phyloP scores from a whole-genome alignment of 2,329 filamentous ascomycete genomes.

The Ceratocystis papillata region DNA sequence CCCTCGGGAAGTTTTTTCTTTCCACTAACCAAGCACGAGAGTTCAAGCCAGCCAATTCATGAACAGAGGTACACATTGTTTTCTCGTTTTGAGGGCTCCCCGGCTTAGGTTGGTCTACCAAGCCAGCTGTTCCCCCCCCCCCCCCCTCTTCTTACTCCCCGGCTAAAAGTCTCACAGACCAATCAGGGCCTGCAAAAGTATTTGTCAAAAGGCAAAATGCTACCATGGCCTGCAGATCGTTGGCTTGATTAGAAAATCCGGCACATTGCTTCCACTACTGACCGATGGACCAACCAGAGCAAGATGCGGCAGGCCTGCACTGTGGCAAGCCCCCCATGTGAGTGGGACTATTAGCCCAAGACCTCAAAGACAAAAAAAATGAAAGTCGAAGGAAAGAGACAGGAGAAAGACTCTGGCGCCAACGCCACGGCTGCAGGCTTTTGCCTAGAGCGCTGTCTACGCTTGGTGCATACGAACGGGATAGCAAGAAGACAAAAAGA shows the following conservation, averaged over 20 bases:
- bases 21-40: neutral
- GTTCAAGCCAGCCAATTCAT: neutral
- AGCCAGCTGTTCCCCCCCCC: neutral
- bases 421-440: neutral
- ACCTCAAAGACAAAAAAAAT: neutral
- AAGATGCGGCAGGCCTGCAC: neutral
- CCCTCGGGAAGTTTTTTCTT: neutral
- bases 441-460: neutral
- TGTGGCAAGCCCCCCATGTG: neutral
- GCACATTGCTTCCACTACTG: constrained; percentile 9
- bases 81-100: neutral
- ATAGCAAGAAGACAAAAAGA: no score
- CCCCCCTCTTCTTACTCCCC: neutral
- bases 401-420: neutral
- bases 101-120: neutral
- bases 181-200: constrained; percentile 16
- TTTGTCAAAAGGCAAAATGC: constrained; percentile 12
- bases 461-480: no score
- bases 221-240: constrained; percentile 1
- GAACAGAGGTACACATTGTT: neutral
- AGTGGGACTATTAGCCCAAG: neutral
- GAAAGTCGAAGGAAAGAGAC: neutral
- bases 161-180: neutral
- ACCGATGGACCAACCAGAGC: neutral
- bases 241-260: neutral